Evolutionary conservation across 192 early-diverging fungal species (phyloP).

Genomic region (Mortierella alpina): DNA sequence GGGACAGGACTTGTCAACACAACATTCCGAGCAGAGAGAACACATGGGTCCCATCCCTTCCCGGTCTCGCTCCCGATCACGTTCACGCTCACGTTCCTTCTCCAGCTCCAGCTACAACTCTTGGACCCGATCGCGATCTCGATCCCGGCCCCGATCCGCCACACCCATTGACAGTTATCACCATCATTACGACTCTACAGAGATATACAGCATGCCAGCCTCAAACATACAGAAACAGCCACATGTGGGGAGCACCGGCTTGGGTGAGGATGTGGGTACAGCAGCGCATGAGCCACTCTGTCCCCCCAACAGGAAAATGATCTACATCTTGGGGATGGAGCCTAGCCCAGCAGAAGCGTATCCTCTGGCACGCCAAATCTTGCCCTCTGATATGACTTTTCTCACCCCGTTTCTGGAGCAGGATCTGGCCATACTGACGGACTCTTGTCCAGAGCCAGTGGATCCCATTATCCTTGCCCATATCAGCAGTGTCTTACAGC

Average conservation of each 20-base stretch:
- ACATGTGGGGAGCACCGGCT: too few species aligned
- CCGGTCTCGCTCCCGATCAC: not conserved
- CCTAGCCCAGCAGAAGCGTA: constrained; percentile 17
- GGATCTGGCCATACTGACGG: constrained; percentile 31
- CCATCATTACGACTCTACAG: constrained; percentile 6
- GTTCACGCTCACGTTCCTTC: constrained; percentile 4
- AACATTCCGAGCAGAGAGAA: too few species aligned
- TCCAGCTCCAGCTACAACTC: not conserved
- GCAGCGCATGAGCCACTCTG: too few species aligned
- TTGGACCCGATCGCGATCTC: not conserved
- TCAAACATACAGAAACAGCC: not conserved
- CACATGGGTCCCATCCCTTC: too few species aligned
- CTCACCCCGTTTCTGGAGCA: constrained; percentile 23
- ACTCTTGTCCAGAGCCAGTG: not conserved
- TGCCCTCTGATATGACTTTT: not conserved
- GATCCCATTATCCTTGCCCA: constrained; percentile 23
- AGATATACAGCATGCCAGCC: not conserved
- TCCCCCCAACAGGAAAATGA: constrained; percentile 3
- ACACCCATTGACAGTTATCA: constrained; percentile 49
- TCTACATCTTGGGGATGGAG: constrained; percentile 23
- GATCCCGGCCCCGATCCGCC: constrained; percentile 21
- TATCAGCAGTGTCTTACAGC: constrained; percentile 9
- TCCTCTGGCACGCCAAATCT: constrained; percentile 17
- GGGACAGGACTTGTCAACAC: too few species aligned
- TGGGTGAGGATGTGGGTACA: not conserved